Percentiles rank a stretch among this genome's conserved stretches.
phyloP scores from a whole-genome alignment of 2,329 filamentous ascomycete species.

The Fusarium acutatum region DNA sequence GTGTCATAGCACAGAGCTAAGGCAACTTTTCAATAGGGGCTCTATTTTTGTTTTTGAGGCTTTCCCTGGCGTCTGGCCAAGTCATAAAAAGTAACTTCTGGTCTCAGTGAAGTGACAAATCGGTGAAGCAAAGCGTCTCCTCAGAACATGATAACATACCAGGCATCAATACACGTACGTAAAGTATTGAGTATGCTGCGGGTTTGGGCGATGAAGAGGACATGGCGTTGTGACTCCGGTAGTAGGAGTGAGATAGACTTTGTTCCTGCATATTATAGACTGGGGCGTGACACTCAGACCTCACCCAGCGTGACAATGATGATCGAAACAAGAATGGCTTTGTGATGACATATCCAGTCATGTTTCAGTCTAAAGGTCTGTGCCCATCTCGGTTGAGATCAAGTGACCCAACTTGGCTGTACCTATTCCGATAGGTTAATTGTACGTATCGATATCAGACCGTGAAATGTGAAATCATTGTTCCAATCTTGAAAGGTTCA shows the following conservation, averaged over 20 bases:
- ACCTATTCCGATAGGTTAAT: neutral
- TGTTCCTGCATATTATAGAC: conserved; percentile 16
- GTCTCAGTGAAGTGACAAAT: neutral
- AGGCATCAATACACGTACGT: neutral
- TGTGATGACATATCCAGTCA: neutral
- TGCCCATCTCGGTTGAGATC: neutral
- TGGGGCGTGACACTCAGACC: neutral
- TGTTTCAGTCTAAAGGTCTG: neutral
- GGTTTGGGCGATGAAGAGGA: neutral
- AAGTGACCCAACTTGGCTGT: neutral
- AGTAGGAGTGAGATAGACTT: neutral
- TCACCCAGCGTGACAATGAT: neutral
- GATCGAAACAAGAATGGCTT: neutral
- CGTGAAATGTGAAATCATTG: neutral
- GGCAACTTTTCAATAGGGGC: neutral
- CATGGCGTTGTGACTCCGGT: neutral
- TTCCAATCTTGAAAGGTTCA: neutral
- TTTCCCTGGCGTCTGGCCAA: neutral
- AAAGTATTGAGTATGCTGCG: neutral
- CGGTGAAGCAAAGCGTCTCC: neutral
- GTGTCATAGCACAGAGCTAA: neutral
- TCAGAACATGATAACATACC: neutral
- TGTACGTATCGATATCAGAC: neutral
- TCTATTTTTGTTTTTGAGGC: neutral
- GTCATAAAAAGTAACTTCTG: neutral